phyloP scores from a whole-genome alignment of 495 filamentous ascomycete genomes.

The Xylaria acuta region DNA sequence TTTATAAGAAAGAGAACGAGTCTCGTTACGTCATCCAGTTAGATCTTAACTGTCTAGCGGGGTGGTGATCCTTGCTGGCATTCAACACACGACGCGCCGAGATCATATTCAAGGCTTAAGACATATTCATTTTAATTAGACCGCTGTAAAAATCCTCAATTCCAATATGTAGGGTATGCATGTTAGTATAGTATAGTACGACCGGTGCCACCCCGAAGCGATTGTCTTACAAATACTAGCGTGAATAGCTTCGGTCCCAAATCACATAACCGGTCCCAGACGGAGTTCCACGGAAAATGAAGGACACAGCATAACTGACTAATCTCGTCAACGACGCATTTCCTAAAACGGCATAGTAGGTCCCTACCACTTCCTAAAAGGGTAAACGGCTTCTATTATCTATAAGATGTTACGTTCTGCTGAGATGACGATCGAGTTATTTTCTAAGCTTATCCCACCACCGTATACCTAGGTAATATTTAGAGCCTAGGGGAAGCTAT shows the following conservation, averaged over 20 bases:
- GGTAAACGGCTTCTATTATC: not conserved
- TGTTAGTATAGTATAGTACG: not conserved
- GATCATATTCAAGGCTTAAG: not conserved
- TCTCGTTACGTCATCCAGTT: not conserved
- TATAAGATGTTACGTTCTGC: not conserved
- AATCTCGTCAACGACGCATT: constrained; percentile 5
- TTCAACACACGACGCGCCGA: too few relatives aligned
- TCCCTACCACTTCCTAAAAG: not conserved
- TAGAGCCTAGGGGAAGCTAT: not conserved
- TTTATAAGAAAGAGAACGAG: not conserved
- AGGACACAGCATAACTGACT: not conserved
- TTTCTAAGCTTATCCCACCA: not conserved
- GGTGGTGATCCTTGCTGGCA: not conserved
- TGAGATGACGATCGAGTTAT: not conserved
- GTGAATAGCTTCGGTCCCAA: not conserved
- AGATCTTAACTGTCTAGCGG: not conserved
- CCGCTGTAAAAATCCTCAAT: not conserved
- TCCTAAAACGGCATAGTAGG: not conserved
- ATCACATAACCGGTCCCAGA: not conserved
- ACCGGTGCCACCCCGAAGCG: too few relatives aligned
- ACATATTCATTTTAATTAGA: too few relatives aligned
- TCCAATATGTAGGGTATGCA: not conserved
- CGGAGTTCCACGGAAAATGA: constrained; percentile 7
- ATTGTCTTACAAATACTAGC: not conserved
- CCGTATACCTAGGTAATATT: not conserved